Evolutionary conservation across 2,329 filamentous ascomycete genomes (phyloP).

Genomic region (Calonectria pteridis): DNA sequence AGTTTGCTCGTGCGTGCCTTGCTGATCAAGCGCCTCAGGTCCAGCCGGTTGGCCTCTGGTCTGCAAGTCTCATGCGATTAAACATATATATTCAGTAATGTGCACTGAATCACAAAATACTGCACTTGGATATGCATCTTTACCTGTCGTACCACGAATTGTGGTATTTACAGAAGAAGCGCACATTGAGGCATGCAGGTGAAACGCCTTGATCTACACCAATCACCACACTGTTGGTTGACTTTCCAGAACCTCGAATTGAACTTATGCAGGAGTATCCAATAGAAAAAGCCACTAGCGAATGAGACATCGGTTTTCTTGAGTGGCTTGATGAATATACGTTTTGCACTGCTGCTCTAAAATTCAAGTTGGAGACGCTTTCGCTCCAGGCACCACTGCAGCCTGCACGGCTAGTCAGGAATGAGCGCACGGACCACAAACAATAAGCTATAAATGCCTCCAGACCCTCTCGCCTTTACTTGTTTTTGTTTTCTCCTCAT

Average conservation of each 20-base stretch:
- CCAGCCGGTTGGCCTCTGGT: not conserved
- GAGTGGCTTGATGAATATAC: not conserved
- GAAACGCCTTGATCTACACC: not conserved
- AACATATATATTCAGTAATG: not conserved
- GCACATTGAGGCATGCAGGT: not conserved
- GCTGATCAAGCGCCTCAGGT: not conserved
- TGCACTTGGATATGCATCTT: not conserved
- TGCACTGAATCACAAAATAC: not conserved
- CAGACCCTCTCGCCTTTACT: not conserved
- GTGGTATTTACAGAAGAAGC: not conserved
- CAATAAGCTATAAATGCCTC: constrained; percentile 23
- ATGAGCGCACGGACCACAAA: constrained; percentile 27
- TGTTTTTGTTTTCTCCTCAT: constrained; percentile 53
- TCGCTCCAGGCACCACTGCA: not conserved
- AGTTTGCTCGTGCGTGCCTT: not conserved
- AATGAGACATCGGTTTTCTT: not conserved
- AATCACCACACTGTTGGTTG: not conserved
- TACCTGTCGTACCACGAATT: not conserved
- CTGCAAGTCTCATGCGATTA: not conserved
- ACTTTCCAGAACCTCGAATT: not conserved
- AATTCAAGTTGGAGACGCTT: not conserved
- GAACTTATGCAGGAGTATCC: not conserved
- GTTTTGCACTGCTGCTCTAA: not conserved
- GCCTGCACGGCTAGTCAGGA: not conserved
- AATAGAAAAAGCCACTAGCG: not conserved